Base-by-base conservation (phyloP, 2,329 filamentous ascomycete species). In the Cytospora schulzeri region DNA sequence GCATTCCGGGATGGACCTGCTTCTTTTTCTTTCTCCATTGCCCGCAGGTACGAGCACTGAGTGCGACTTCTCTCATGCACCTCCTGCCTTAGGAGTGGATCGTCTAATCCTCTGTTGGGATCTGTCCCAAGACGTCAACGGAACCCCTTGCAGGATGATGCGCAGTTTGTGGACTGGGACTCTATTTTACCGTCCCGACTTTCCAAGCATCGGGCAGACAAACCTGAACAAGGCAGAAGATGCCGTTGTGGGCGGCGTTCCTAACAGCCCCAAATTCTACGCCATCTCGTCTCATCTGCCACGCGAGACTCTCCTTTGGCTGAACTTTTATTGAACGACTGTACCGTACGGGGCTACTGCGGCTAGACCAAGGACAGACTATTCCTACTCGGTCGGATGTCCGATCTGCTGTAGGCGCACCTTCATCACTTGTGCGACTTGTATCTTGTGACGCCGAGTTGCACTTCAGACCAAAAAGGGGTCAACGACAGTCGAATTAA, bases 381-480 rank as follows among this genome's bases (percentile, higher is more conserved):
- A 8, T 22, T n/a, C n/a, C 41, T 48, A 5, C 19, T 48, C n/a
- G 41, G 11, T 24, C 45, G 45, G 45, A 48, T 48, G 45, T 48
- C 45, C 45, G 45, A 48, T 48, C 45, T 48, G 9, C 22, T 48
- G 45, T 12, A 48, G n/a, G 19, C 19, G 41, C 41, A 7, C 19
- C 41, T 19, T 45, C 41, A 15, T n/a, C 41, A n/a, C 41, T 45
- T 22, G 41, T 45, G n/a, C 41, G 41, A 45, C 41, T 22, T 24
- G n/a, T 22, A 48, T 48, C 45, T 48, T 12, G n/a, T 48, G n/a
- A 8, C 45, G n/a, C n/a, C 45, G 22, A 9, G 45, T 22, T 48
- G n/a, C 26, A n/a, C 31, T 54, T 57, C 57, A 29, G 57, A 60
- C 35, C 31, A 66, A 38, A 57, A 17, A 53, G 38, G 54, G 29